Evolutionary conservation across 805 yeast species (phyloP), one percentile per base, ranked within the genome.

Genomic region (Lachancea quebecensis): DNA sequence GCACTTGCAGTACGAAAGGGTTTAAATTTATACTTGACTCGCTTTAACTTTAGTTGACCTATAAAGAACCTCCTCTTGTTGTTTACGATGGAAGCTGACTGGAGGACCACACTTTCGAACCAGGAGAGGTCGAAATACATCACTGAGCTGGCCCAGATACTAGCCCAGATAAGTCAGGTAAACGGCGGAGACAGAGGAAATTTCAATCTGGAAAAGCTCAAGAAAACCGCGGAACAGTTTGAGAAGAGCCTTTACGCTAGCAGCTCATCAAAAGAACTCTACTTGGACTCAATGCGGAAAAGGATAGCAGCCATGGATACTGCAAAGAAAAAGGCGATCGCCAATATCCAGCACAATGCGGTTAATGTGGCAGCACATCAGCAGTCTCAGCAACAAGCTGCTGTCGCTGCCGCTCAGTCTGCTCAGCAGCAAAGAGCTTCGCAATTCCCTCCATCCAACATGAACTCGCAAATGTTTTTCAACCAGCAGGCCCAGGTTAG

Each of bases 191-290:
- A 58, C 14, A 41, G 48, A 15, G 48, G 45, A 11, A 54, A 51
- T 17, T 61, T 58, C 28, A 72, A 70, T 33, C 55, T 66, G 18
- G 69, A 66, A 41, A 74, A 71, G 52, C 66, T 76, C 53, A 74
- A 72, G 54, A 64, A 71, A 3, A 69, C 79, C 53, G 88, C 89
- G 3, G 82, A 79, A 54, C 86, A 82, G 56, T 82, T 81, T 53
- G 93, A 84, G 58, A 76, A 79, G 47, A 78, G 72, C 53, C 75
- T 87, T 18, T 83, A 73, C 58, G 71, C 73, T 45, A 78, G 78
- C 46, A 71, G 86, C 10, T 70, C 72, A 9, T 68, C 77, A 16
- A 77, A 78, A 52, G 77, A 74, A 43, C 81, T 79, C 49, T 84
- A 84, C 56, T 64, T 75, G 45, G 76, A 73, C 39, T 65, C 69